Base-by-base conservation (phyloP, 192 early-diverging fungal genomes). In the Pilobolus umbonatus region DNA sequence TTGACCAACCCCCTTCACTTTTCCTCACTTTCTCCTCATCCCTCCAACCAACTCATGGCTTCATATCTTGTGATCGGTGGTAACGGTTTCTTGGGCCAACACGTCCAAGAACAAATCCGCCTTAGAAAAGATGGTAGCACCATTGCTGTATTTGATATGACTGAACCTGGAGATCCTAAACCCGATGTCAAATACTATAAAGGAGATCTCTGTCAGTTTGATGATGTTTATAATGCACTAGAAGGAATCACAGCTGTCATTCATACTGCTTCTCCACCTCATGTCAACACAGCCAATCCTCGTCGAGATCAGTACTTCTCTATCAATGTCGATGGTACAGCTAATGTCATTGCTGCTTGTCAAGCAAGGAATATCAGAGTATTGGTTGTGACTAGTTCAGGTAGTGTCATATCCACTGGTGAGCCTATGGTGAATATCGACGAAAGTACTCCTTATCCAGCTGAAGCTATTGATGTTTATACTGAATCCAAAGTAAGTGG, bases 251-350 rank as follows among this genome's bases (percentile, higher is more conserved):
- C 75, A 3, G 77, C 71, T 44, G 91, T 92, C 19, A 86, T 98
- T 73, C 93, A 98, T 74, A 92, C 92, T 0, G 95, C 94, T 2
- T 93, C 91, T 1, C 93, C 94, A 5, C 75, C 88, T 46, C 85
- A 88, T 69, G 64, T 67, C 29, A 63, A 64, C 19, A 53, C 60
- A 9, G 86, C 86, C 59, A 77, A 76, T 55, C 75, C 85, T 2
- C 75, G 76, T 42, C 76, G 78, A 34, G 80, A 87, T 17, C 77
- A 87, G 62, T 90, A 85, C 73, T 88, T 87, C 34, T 78, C 72
- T 24, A 85, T 91, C 63, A 92, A 92, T 62, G 85, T 93, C 24
- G 86, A 90, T 7, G 95, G 95, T 44, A 98, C 95, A 4, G 69
- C 75, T 45, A 90, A 86, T 53, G 78, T 96, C n/a, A 84, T 98